Evolutionary conservation across 163 green algal species (phyloP).

Genomic region (Botryococcus braunii): DNA sequence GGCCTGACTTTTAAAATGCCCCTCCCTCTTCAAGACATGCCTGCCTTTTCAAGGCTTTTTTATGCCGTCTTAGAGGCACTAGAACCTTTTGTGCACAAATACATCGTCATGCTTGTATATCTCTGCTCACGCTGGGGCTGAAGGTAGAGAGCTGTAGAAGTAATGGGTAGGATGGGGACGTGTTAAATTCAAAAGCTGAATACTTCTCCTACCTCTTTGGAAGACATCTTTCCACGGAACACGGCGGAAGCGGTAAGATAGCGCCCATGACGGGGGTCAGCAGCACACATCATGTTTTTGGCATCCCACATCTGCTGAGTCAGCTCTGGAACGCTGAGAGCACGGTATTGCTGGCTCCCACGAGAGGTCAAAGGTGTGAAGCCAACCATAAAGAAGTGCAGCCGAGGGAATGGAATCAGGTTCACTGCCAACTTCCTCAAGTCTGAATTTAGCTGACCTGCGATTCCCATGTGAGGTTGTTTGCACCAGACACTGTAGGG

Average conservation of each 20-base stretch:
- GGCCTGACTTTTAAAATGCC: too few relatives aligned
- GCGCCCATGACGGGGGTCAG: slow-evolving; percentile 79
- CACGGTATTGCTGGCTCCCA: slow-evolving; percentile 83
- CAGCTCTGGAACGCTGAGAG: slow-evolving; percentile 78
- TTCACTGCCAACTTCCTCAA: slow-evolving; percentile 95
- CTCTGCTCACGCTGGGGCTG: too few relatives aligned
- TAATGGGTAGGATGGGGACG: too few relatives aligned
- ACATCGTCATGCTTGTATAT: too few relatives aligned
- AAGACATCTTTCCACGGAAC: slow-evolving; percentile 94
- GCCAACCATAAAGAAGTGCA: slow-evolving; percentile 95
- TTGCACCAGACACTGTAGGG: too few relatives aligned
- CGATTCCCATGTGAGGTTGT: slow-evolving; percentile 84
- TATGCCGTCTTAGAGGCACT: too few relatives aligned
- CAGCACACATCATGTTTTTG: slow-evolving; percentile 95
- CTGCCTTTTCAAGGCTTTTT: too few relatives aligned
- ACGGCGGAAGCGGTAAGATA: slow-evolving; percentile 90
- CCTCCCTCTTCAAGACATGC: too few relatives aligned
- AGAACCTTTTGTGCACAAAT: too few relatives aligned
- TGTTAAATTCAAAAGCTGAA: too few relatives aligned
- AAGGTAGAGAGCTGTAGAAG: too few relatives aligned
- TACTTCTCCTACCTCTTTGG: slow-evolving; percentile 83
- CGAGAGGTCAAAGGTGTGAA: slow-evolving; percentile 83
- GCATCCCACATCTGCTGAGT: slow-evolving; percentile 97
- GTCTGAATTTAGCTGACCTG: slow-evolving; percentile 94
- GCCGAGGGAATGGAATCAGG: slow-evolving; percentile 84